Evolutionary conservation across 2,329 filamentous ascomycete genomes (phyloP), one percentile per base, ranked within the genome.

Genomic region (Rosellinia necatrix): DNA sequence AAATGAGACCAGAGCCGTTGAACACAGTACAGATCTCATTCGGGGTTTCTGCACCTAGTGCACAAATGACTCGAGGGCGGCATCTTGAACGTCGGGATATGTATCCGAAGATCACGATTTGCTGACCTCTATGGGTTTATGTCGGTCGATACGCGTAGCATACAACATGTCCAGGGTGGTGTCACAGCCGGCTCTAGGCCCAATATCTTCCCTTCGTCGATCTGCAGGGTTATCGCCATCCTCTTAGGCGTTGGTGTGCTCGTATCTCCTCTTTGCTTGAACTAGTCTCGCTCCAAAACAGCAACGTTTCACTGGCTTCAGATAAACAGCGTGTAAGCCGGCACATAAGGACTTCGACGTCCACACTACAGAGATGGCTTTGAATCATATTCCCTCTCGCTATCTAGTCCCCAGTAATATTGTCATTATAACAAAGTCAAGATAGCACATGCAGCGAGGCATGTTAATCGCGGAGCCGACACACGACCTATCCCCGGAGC

Each of bases 211-310:
- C 43, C 34, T 47, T 53, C 49, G 32, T 38, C 38, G 25, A 37
- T 44, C 42, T 40, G 60, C 55, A 42, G 24, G 47, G 49, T 54
- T 59, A 56, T 52, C 56, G 21, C 38, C 29, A 30, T 44, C 34
- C 30, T 34, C 21, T n/a, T 35, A 35, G 43, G 15, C 12, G 9
- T 24, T 35, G 42, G 35, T 58, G 17, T 34, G 38, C 29, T 47
- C 30, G 42, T 53, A 48, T 29, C 29, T 17, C 46, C 43, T 51
- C 56, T 46, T 40, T 35, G 15, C 25, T 58, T 12, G 37, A 25
- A 25, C 41, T 35, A 37, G 40, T 50, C 32, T 52, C 43, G 12
- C 34, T 47, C n/a, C 4, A 29, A 19, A 30, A 32, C 15, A 25
- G 30, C 49, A 43, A 27, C 25, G 48, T 38, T 41, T 42, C 43